These are phyloP conservation scores for Ogataea trehaloabstinens DNA, from an alignment of 805 yeast species.

Conservation along the genomic window DNA sequence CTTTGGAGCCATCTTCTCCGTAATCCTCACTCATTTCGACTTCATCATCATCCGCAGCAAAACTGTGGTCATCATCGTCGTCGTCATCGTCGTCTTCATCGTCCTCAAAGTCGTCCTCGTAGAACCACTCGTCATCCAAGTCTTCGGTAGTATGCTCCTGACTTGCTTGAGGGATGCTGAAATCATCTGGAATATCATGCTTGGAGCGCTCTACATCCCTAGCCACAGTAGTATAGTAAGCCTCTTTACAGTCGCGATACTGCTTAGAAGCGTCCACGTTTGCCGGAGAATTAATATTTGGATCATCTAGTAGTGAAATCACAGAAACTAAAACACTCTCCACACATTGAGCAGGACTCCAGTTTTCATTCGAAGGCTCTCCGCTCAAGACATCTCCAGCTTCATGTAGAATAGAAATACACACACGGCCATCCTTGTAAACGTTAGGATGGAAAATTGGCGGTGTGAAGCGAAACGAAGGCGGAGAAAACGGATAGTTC, in stretches of 20 bases:
- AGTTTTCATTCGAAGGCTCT: conserved; percentile 90
- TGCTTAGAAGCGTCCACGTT: conserved; percentile 94
- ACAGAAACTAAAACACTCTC: conserved; percentile 88
- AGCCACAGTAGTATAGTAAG: conserved; percentile 69
- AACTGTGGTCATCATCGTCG: conserved; percentile 43
- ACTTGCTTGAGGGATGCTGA: conserved; percentile 62
- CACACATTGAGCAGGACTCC: conserved; percentile 93
- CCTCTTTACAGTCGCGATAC: conserved; percentile 77
- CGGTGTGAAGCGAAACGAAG: conserved; percentile 88
- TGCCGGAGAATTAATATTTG: conserved; percentile 91
- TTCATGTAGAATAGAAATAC: conserved; percentile 89
- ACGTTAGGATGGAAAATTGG: conserved; percentile 95
- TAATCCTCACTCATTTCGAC: conserved; percentile 47
- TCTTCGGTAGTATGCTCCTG: conserved; percentile 38
- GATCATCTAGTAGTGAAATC: conserved; percentile 88
- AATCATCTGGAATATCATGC: conserved; percentile 83
- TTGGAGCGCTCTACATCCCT: conserved; percentile 83
- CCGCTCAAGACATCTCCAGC: conserved; percentile 89
- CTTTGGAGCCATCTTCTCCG: conserved; percentile 34
- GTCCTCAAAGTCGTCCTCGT: conserved; percentile 63
- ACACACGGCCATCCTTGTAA: conserved; percentile 86
- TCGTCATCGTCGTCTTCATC: conserved; percentile 54
- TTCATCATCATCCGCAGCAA: conserved; percentile 40
- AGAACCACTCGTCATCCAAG: conserved; percentile 54
- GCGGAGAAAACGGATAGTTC: conserved; percentile 92